phyloP scores from a whole-genome alignment of 495 filamentous ascomycete genomes.

The Penicillium roqueforti region DNA sequence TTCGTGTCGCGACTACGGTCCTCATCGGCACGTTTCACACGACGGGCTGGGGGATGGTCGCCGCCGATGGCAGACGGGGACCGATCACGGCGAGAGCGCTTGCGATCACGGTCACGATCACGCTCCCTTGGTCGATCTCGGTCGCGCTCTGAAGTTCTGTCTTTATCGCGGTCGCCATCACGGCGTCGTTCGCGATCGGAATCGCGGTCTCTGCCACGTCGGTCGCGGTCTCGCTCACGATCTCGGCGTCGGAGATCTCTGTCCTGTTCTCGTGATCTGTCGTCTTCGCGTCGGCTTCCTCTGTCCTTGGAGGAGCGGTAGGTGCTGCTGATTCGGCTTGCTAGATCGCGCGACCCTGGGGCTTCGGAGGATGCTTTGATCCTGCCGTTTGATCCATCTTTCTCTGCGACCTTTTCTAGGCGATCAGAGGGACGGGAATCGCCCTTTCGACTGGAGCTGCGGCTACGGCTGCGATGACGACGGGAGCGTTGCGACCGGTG shows the following conservation, averaged over 20 bases:
- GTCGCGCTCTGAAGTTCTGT: constrained; percentile 34
- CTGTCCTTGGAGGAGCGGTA: constrained; percentile 37
- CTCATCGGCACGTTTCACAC: constrained; percentile 37
- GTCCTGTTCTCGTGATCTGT: constrained; percentile 20
- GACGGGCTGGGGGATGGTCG: constrained; percentile 41
- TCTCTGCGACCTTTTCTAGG: constrained; percentile 17
- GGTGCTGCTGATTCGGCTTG: constrained; percentile 27
- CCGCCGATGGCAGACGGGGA: constrained; percentile 38
- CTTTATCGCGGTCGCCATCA: constrained; percentile 30
- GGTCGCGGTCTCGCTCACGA: constrained; percentile 29
- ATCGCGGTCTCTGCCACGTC: constrained; percentile 31
- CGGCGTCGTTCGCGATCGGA: constrained; percentile 27
- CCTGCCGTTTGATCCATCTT: constrained; percentile 17
- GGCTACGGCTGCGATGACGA: constrained; percentile 45
- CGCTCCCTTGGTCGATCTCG: constrained; percentile 24
- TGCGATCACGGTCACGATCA: constrained; percentile 51
- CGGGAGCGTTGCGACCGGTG: constrained; percentile 45
- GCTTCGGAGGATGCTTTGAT: constrained; percentile 16
- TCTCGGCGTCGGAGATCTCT: constrained; percentile 31
- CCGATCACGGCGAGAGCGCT: constrained; percentile 52
- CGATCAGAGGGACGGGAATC: constrained; percentile 26
- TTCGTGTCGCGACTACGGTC: constrained; percentile 19
- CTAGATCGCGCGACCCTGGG: constrained; percentile 13
- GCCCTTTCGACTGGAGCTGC: constrained; percentile 27
- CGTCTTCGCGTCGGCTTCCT: constrained; percentile 39